Conservation (phyloP, 108 stramenopile species). For the Nitzschia sp. region DNA sequence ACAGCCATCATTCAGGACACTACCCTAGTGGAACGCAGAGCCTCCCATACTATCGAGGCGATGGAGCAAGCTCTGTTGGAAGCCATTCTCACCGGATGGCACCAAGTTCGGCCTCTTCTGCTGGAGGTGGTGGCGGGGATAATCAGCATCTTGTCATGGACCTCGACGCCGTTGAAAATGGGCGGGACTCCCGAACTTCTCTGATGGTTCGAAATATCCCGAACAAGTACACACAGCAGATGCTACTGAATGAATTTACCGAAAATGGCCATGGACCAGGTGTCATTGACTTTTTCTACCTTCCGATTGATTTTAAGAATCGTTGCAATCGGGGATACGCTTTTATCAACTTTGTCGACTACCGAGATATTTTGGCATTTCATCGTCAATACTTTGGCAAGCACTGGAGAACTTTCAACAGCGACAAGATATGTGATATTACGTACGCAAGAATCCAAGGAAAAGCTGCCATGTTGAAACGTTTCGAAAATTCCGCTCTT, state of each 20-base stretch:
- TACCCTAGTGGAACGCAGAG: constrained; percentile 21
- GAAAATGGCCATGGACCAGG: constrained; percentile 89
- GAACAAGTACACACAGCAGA: constrained; percentile 99
- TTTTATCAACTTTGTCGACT: constrained; percentile 97
- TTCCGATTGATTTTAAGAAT: constrained; percentile 99
- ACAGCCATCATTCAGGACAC: constrained; percentile 29
- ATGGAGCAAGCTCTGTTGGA: constrained; percentile 26
- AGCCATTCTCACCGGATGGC: constrained; percentile 20
- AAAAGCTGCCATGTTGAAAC: constrained; percentile 95
- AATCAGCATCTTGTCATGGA: constrained; percentile 53
- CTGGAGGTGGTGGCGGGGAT: constrained; percentile 29
- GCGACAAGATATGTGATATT: constrained; percentile 98
- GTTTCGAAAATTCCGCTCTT: constrained; percentile 97
- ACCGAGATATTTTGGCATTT: constrained; percentile 87
- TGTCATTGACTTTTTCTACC: constrained; percentile 97
- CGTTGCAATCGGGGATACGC: constrained; percentile 99
- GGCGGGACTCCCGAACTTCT: constrained; percentile 92
- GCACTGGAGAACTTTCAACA: constrained; percentile 96
- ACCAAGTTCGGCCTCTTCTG: constrained; percentile 16
- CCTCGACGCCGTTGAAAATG: constrained; percentile 71
- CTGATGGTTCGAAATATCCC: constrained; percentile 99
- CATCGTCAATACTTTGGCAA: constrained; percentile 89
- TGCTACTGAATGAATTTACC: constrained; percentile 93
- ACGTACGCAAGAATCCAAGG: constrained; percentile 99
- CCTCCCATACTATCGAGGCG: constrained; percentile 33